Evolutionary conservation across 169 alveolate genomes (phyloP), one percentile per base, ranked within the genome.

Genomic region (Cryptosporidium canis): DNA sequence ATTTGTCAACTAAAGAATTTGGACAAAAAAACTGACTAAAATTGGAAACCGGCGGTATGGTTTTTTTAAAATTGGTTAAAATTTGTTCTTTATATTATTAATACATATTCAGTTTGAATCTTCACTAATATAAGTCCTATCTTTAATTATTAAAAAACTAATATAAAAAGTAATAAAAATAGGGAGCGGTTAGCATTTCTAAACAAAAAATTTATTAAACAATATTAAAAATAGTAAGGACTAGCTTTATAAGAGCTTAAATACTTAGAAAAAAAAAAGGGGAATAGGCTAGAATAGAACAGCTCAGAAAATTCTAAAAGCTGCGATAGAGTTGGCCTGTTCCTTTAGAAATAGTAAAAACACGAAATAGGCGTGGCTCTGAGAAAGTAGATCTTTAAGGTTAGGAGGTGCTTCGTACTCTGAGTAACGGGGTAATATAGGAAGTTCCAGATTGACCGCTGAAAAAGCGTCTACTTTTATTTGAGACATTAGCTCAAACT

Each of bases 381-480:
- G 68, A 44, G 68, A 27, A 61, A 61, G 68, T 61, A 61, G 68
- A 61, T 61, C 68, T 61, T 61, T 61, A 61, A 61, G 68, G 68
- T 61, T 61, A 61, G 68, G 68, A 61, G 68, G 68, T 27, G 31
- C 68, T 61, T 61, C 68, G 68, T 61, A 61, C 68, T 61, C 68
- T 61, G 68, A 61, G 68, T 61, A 61, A 61, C 68, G 68, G 68
- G 68, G 68, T 61, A 61, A 61, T 33, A 61, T 61, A 61, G 68
- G 68, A 61, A 61, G 68, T 61, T 61, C 68, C 68, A 61, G 68
- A 61, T 61, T 61, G 68, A 61, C 68, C 68, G 68, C 68, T 61
- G 68, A 61, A 61, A 48, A 61, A 61, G 68, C 68, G 68, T 61
- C 68, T 61, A 31, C 68, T 61, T 61, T 35, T 61, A 61, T 61